A percentile compares a stretch with the other conserved stretches of the same genome.
These are phyloP conservation scores for Colletotrichum trifolii DNA, from an alignment of 2,329 filamentous ascomycete genomes.

Conservation along the genomic window DNA sequence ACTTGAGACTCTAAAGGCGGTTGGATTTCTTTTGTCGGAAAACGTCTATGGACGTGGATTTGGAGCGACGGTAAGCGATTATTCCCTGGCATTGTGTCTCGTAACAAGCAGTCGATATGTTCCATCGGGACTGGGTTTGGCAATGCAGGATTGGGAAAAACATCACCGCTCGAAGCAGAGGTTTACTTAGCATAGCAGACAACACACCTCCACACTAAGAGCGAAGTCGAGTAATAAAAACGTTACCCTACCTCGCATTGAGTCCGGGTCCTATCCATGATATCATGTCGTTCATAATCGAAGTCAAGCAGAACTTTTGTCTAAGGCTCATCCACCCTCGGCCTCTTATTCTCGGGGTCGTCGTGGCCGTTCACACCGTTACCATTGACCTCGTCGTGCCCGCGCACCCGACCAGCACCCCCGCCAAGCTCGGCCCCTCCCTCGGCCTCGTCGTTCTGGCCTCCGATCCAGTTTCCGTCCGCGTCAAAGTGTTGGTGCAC, in stretches of 20 bases:
- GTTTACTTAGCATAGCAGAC: conserved; percentile 8
- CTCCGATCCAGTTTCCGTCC: conserved; percentile 80
- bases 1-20: conserved; percentile 43
- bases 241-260: conserved; percentile 14
- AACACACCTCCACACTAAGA: neutral
- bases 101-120: conserved; percentile 16
- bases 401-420: conserved; percentile 70
- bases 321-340: conserved; percentile 51
- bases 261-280: conserved; percentile 15
- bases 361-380: conserved; percentile 56
- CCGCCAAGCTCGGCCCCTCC: conserved; percentile 67
- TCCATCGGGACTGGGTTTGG: neutral
- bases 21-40: conserved; percentile 5
- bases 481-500: conserved; percentile 85
- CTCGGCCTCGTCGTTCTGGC: conserved; percentile 45
- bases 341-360: conserved; percentile 59
- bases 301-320: neutral
- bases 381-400: conserved; percentile 63
- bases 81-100: neutral
- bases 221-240: neutral
- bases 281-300: conserved; percentile 29
- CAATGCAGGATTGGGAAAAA: too few relatives aligned
- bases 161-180: too few relatives aligned
- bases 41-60: neutral
- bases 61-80: conserved; percentile 8